Base-by-base conservation (phyloP, 1,284 basidiomycete species). In the Tylopilus sp. region DNA sequence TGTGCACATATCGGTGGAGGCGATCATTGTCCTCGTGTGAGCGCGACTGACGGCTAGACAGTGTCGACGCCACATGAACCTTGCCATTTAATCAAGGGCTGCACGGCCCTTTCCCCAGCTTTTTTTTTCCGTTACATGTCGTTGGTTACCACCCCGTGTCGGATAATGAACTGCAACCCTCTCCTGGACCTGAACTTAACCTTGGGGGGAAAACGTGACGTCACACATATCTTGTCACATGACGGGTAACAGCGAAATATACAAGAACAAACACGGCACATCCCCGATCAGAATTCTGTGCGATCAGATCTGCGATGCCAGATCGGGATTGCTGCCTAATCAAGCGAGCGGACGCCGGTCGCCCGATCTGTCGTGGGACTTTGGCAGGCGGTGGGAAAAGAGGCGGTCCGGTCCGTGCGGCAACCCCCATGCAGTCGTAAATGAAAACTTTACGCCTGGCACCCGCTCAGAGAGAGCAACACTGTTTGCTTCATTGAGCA, bases 211-310 rank as follows among this genome's bases (percentile, higher is more conserved):
- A 17, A 3, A 11, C 12, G 30, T 62, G 58, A 62, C 63, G 60
- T 62, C 60, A 62, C 60, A 62, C 51, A 40, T 38, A 40, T 20
- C 33, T 17, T 21, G 35, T 62, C 59, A 64, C 60, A 59, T 63
- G 61, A 56, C 50, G 21, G 30, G 43, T 53, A 51, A 47, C 28
- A 60, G 52, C 28, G 57, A 34, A 31, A 46, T n/a, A 60, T 44
- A 65, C 59, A 60, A 44, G 20, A 20, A 47, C 53, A 59, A 65
- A 66, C 29, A 54, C 21, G 46, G 35, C 46, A 56, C 53, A 58
- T 60, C 45, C 57, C 64, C 64, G 67, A 65, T 65, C 64, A 65
- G 61, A 65, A 69, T 65, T 69, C 64, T 60, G 51, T 50, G 20
- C 51, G 63, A 64, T 68, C 63, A 50, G 62, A 69, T 67, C 62